Base-by-base conservation (phyloP, 805 yeast genomes). In the Kazachstania psychrophila region DNA sequence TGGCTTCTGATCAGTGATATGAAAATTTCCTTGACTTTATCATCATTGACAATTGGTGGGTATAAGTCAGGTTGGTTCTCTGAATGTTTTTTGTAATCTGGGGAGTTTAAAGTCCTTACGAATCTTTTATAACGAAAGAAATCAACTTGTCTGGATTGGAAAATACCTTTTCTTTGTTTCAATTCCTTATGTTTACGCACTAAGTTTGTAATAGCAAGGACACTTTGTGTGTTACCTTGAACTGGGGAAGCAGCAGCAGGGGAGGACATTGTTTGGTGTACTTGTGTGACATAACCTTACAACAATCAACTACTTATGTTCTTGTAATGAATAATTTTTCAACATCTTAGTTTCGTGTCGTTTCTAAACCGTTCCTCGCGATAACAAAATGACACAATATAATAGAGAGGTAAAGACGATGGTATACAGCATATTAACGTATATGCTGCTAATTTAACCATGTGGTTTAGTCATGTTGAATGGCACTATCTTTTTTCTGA, bases 121-220 rank as follows among this genome's bases (percentile, higher is more conserved):
- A 85, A 80, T 51, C 98, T 73, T 60, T 89, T 89, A 58, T 69
- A 81, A 47, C 94, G 70, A 71, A 89, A 92, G 59, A 92, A 87
- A 41, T 85, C 95, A 24, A 75, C 71, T 33, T 76, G 77, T 44
- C 73, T 73, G 38, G 80, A 77, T 49, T 79, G 78, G 37, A 79
- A 65, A n/a, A 79, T 58, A 11, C 96, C 96, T 43, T 73, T 72
- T 50, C 98, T 75, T 60, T 79, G 82, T 54, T 89, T 92, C 44
- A 89, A 66, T n/a, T 63, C 60, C 23, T 65, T 55, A 58, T 82
- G 72, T 47, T 75, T 73, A 42, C 89, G 76, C 43, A 88, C 65
- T 43, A 68, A 81, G 36, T 72, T 69, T 27, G 94, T 95, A 31
- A 89, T 62, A 13, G 79, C 79, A 33, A 78, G 45, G 0, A 88